A percentile compares a stretch with the other conserved stretches of the same genome.
Conservation (phyloP, 1,284 basidiomycete species). For the Ustilago xerochloae region DNA sequence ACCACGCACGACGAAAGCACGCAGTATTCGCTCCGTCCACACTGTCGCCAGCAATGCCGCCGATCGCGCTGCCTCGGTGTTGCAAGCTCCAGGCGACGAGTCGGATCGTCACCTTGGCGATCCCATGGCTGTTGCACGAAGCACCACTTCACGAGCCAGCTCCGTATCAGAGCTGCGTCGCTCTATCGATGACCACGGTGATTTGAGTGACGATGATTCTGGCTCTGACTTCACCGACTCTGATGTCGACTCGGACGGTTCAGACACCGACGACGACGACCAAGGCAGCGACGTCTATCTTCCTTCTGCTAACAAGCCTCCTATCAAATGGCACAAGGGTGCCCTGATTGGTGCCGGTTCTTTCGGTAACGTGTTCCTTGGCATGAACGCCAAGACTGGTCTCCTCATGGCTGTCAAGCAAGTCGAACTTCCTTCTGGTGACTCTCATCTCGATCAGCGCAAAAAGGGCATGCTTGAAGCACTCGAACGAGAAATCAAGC, state of each 20-base stretch:
- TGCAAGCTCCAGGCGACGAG: constrained; percentile 50
- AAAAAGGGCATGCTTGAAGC: constrained; percentile 95
- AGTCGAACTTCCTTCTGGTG: constrained; percentile 90
- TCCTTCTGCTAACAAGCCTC: constrained; percentile 67
- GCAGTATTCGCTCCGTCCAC: constrained; percentile 59
- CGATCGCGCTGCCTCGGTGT: constrained; percentile 66
- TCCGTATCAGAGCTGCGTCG: constrained; percentile 44
- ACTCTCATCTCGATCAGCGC: constrained; percentile 87
- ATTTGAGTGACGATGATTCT: constrained; percentile 41
- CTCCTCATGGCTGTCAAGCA: constrained; percentile 99
- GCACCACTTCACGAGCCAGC: constrained; percentile 43
- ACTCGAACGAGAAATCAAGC: constrained; percentile 93
- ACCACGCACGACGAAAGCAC: constrained; percentile 18
- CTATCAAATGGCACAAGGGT: constrained; percentile 98
- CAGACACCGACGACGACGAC: constrained; percentile 39
- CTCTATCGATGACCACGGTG: constrained; percentile 56
- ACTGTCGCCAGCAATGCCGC: constrained; percentile 21
- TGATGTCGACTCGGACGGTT: constrained; percentile 27
- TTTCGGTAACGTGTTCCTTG: constrained; percentile 75
- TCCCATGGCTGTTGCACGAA: constrained; percentile 46
- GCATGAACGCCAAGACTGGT: constrained; percentile 94
- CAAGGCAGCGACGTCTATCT: constrained; percentile 15
- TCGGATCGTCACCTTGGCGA: constrained; percentile 53
- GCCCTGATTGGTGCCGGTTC: constrained; percentile 92
- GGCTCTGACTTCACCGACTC: constrained; percentile 50